Conservation (phyloP, 2,329 filamentous ascomycete species). For the Sodiomyces alkalinus region DNA sequence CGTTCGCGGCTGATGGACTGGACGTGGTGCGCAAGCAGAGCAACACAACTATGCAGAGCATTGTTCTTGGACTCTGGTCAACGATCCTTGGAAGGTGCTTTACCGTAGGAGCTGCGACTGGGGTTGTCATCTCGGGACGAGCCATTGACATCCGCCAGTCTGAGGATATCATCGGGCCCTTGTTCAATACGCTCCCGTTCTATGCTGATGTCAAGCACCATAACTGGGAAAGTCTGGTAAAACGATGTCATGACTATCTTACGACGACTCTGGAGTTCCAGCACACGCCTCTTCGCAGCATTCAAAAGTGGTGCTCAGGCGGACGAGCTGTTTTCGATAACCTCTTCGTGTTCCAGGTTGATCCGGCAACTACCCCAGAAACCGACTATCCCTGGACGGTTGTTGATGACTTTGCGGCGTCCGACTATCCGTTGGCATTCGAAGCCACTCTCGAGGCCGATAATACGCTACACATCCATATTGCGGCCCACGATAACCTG, state of each 20-base stretch:
- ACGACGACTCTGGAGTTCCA: constrained; percentile 55
- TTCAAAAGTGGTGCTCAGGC: constrained; percentile 61
- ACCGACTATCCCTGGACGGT: constrained; percentile 36
- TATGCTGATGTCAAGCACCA: constrained; percentile 27
- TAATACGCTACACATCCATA: constrained; percentile 34
- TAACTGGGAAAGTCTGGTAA: constrained; percentile 45
- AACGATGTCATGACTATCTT: constrained; percentile 56
- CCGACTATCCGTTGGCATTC: constrained; percentile 65
- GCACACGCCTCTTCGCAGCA: constrained; percentile 61
- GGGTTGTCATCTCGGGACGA: constrained; percentile 67
- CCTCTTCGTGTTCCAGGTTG: constrained; percentile 66
- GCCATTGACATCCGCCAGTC: constrained; percentile 51
- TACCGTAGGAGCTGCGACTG: constrained; percentile 38
- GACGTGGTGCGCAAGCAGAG: constrained; percentile 44
- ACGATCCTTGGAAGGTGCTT: constrained; percentile 40
- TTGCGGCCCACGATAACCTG: constrained; percentile 37
- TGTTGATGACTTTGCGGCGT: constrained; percentile 27
- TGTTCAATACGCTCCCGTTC: constrained; percentile 84
- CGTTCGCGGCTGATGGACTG: no score
- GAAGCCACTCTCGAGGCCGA: constrained; percentile 45
- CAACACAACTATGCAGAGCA: constrained; percentile 62
- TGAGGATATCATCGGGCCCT: constrained; percentile 58
- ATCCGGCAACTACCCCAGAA: constrained; percentile 14
- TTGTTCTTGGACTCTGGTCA: constrained; percentile 64
- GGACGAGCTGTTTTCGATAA: constrained; percentile 57